Evolutionary conservation across 1,139 yeast genomes (phyloP).

Genomic region (Ashbya aceris): DNA sequence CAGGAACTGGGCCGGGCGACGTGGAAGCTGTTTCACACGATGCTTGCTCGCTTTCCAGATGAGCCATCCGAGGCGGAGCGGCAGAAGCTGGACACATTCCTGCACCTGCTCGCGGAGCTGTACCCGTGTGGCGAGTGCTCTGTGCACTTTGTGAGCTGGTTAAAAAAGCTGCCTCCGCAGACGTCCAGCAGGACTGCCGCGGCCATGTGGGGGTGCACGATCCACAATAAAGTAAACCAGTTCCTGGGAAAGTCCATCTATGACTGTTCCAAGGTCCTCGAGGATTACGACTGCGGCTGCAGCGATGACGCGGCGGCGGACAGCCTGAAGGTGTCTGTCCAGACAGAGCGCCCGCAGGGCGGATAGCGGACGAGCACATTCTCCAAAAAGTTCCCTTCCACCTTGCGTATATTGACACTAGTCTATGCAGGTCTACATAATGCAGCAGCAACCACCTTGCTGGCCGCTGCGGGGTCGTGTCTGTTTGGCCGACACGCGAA

Average conservation of each 20-base stretch:
- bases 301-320: constrained; percentile 48
- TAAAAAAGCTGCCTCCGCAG: constrained; percentile 77
- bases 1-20: constrained; percentile 64
- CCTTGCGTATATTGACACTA: too few species aligned
- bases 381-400: too few species aligned
- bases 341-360: constrained; percentile 27
- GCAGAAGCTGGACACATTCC: constrained; percentile 47
- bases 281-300: constrained; percentile 95
- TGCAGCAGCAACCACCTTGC: constrained; percentile 36
- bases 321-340: constrained; percentile 12
- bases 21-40: constrained; percentile 86
- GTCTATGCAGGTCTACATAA: constrained; percentile 25
- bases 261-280: constrained; percentile 76
- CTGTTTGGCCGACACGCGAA: constrained; percentile 17
- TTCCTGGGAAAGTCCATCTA: constrained; percentile 60
- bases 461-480: constrained; percentile 1
- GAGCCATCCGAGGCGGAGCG: constrained; percentile 58
- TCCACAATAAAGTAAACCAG: constrained; percentile 83
- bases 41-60: constrained; percentile 85
- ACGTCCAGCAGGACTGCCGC: constrained; percentile 68
- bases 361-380: constrained; percentile 19
- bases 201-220: constrained; percentile 91
- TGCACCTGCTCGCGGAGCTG: constrained; percentile 59
- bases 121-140: constrained; percentile 97
- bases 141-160: constrained; percentile 66